Evolutionary conservation across 208 protist species (phyloP).

Genomic region (Kentomonas sorsogonicus): DNA sequence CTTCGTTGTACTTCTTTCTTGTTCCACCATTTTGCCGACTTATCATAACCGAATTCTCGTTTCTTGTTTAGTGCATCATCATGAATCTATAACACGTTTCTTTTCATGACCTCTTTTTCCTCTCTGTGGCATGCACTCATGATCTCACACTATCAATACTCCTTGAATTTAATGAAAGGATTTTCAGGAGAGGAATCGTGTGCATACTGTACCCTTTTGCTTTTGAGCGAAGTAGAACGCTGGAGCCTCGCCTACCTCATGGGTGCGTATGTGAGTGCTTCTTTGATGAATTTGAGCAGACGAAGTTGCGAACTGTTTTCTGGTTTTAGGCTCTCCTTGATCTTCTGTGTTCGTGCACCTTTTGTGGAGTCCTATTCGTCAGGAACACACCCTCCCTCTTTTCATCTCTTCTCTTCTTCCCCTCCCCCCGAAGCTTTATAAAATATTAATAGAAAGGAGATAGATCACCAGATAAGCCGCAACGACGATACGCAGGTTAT

Average conservation of each 20-base stretch:
- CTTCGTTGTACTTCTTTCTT: not conserved
- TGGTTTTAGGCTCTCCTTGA: too few species aligned
- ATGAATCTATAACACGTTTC: too few species aligned
- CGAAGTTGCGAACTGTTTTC: too few species aligned
- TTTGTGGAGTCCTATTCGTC: not conserved
- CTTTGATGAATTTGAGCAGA: not conserved
- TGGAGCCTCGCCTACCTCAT: too few species aligned
- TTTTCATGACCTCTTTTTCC: not conserved
- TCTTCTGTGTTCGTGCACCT: conserved; percentile 1
- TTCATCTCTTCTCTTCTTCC: not conserved
- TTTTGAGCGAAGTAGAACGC: not conserved
- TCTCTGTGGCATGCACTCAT: not conserved
- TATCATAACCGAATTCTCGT: too few species aligned
- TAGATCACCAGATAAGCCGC: too few species aligned
- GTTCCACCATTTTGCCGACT: too few species aligned
- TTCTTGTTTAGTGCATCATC: too few species aligned
- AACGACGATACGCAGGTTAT: too few species aligned
- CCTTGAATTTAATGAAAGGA: not conserved
- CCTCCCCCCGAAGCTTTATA: not conserved
- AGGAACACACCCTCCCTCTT: not conserved
- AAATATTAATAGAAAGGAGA: not conserved
- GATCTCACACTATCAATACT: not conserved
- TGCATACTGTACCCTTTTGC: conserved; percentile 3
- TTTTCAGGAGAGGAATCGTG: too few species aligned
- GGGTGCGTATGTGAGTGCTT: not conserved